A percentile compares a stretch with the other conserved stretches of the same genome.
phyloP scores from a whole-genome alignment of 2,329 filamentous ascomycete species.

The Gnomoniopsis sp. region DNA sequence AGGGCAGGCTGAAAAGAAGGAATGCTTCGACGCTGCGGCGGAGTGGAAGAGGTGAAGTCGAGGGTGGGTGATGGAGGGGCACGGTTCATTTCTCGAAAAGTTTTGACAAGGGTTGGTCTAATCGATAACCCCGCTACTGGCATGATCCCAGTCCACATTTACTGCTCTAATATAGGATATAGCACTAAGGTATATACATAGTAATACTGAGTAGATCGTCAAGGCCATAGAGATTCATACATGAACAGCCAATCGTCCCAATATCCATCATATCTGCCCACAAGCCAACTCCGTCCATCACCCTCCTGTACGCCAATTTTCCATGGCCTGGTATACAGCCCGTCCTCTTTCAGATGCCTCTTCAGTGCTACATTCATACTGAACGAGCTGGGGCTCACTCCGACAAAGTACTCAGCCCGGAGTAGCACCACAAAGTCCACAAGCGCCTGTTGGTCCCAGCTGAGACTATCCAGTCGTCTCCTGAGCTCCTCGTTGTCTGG shows the following conservation, averaged over 20 bases:
- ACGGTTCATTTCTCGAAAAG: neutral
- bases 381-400: slow-evolving; percentile 45
- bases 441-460: slow-evolving; percentile 43
- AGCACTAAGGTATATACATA: too few species aligned
- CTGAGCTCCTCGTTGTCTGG: slow-evolving; percentile 22
- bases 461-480: slow-evolving; percentile 32
- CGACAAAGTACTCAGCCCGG: slow-evolving; percentile 37
- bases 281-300: slow-evolving; percentile 39
- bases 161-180: too few species aligned
- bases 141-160: neutral
- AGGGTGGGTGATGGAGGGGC: neutral
- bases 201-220: slow-evolving; percentile 1
- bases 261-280: slow-evolving; percentile 42
- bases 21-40: neutral
- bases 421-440: slow-evolving; percentile 40
- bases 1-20: too few species aligned
- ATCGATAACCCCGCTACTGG: neutral
- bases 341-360: slow-evolving; percentile 37
- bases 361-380: slow-evolving; percentile 45
- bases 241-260: slow-evolving; percentile 48
- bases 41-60: neutral
- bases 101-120: neutral
- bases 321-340: slow-evolving; percentile 40
- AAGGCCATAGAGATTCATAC: slow-evolving; percentile 43
- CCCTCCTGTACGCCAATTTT: slow-evolving; percentile 36